Conservation (phyloP, 106 monocot species). For the Xerophyta viscosa region DNA sequence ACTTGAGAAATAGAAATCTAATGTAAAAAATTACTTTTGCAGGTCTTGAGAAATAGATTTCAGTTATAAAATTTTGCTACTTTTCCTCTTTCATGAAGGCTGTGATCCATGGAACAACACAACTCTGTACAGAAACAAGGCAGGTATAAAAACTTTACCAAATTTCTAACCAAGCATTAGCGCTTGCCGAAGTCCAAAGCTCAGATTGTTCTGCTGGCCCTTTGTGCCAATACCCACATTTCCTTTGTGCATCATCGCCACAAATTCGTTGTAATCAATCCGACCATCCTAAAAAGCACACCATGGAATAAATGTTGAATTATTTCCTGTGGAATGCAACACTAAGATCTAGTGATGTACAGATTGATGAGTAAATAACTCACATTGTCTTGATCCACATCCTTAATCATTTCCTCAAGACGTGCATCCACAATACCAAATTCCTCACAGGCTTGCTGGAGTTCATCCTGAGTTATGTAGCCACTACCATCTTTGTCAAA, state of each 20-base stretch:
- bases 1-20: too few species aligned
- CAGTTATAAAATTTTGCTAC: too few species aligned
- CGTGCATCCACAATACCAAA: slow-evolving; percentile 22
- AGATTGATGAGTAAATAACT: background rate
- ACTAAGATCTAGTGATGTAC: too few species aligned
- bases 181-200: slow-evolving; percentile 27
- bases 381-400: slow-evolving; percentile 35
- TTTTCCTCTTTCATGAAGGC: too few species aligned
- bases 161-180: slow-evolving; percentile 19
- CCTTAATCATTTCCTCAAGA: slow-evolving; percentile 20
- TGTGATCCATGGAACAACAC: too few species aligned
- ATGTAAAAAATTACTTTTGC: too few species aligned
- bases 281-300: slow-evolving; percentile 17
- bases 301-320: background rate
- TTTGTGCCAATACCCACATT: slow-evolving; percentile 20
- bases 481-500: slow-evolving; percentile 39
- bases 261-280: slow-evolving; percentile 40
- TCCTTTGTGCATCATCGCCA: slow-evolving; percentile 35
- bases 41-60: too few species aligned
- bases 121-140: too few species aligned
- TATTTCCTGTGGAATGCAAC: background rate
- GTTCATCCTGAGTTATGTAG: slow-evolving; percentile 31
- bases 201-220: slow-evolving; percentile 7
- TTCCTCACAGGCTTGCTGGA: slow-evolving; percentile 21
- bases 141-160: too few species aligned